A percentile compares a stretch with the other conserved stretches of the same genome.
These are phyloP conservation scores for Litsea cubeba DNA, from an alignment of 164 flowering plant genomes.

Conservation along the genomic window DNA sequence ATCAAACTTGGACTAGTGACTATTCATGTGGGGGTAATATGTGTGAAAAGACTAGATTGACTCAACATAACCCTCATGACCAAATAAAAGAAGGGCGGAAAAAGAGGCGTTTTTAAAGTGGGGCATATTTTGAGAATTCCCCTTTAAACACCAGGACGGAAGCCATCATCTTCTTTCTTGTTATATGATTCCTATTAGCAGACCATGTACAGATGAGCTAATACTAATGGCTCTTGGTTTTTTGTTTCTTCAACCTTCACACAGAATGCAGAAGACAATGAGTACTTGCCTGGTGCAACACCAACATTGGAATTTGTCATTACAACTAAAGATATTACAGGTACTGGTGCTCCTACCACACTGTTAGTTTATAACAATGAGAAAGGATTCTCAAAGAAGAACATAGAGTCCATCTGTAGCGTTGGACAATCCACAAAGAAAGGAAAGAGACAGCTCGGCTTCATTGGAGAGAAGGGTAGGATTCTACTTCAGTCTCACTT, in stretches of 20 bases:
- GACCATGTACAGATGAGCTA: too few relatives aligned
- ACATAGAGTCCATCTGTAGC: slow-evolving; percentile 12
- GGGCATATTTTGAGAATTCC: too few relatives aligned
- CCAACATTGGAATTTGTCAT: slow-evolving; percentile 8
- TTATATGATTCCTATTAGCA: too few relatives aligned
- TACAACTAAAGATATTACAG: slow-evolving; percentile 6
- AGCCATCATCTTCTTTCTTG: too few relatives aligned
- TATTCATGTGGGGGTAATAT: too few relatives aligned
- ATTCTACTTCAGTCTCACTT: too few relatives aligned
- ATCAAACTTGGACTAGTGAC: too few relatives aligned
- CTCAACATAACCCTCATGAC: too few relatives aligned
- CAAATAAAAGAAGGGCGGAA: too few relatives aligned
- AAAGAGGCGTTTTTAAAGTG: too few relatives aligned
- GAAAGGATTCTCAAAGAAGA: slow-evolving; percentile 5
- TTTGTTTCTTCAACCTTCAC: background rate
- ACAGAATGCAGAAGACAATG: slow-evolving; percentile 9
- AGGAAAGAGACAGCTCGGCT: slow-evolving; percentile 6
- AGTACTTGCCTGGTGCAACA: background rate
- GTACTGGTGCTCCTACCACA: slow-evolving; percentile 6
- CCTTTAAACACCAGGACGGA: too few relatives aligned
- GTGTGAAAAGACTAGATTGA: too few relatives aligned
- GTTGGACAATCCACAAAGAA: slow-evolving; percentile 13
- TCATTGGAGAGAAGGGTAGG: slow-evolving; percentile 10
- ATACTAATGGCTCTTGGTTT: background rate
- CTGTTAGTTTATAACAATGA: slow-evolving; percentile 10